Conservation (phyloP, 192 early-diverging fungal species). For the Lobosporangium transversale region DNA sequence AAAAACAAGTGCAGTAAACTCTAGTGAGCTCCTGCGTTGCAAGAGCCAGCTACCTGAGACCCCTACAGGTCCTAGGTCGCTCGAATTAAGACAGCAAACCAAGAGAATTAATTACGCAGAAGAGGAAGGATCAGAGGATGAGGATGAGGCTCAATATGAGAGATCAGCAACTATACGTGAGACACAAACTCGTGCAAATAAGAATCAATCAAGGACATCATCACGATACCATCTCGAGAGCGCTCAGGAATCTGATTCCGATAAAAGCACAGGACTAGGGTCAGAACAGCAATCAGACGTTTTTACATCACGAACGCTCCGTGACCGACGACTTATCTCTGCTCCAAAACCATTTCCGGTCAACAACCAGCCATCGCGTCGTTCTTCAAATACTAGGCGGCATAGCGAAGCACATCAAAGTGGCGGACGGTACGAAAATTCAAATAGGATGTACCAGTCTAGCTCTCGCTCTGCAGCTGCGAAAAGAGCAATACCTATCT, state of each 20-base stretch:
- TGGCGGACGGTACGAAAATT: constrained; percentile 14
- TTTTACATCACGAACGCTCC: constrained; percentile 25
- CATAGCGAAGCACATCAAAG: constrained; percentile 1
- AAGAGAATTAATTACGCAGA: constrained; percentile 48
- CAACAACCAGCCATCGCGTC: constrained; percentile 6
- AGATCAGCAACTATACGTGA: neutral
- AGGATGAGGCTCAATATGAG: constrained; percentile 9
- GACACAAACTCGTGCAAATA: neutral
- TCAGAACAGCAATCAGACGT: constrained; percentile 1
- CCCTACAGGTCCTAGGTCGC: neutral
- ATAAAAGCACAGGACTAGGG: constrained; percentile 8
- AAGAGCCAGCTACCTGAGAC: neutral
- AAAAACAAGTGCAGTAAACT: neutral
- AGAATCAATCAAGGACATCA: neutral
- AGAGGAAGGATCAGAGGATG: constrained; percentile 15
- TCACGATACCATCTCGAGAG: neutral
- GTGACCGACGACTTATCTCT: constrained; percentile 34
- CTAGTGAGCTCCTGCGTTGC: neutral
- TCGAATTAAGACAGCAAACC: neutral
- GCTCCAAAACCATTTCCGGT: constrained; percentile 39
- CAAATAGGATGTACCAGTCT: constrained; percentile 9
- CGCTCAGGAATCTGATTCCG: constrained; percentile 19
- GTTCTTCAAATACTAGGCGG: neutral
- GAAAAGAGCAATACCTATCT: constrained; percentile 15
- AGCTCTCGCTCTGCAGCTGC: constrained; percentile 11